phyloP scores from a whole-genome alignment of 2,329 filamentous ascomycete species.

The Coniosporium tulheliwenetii region DNA sequence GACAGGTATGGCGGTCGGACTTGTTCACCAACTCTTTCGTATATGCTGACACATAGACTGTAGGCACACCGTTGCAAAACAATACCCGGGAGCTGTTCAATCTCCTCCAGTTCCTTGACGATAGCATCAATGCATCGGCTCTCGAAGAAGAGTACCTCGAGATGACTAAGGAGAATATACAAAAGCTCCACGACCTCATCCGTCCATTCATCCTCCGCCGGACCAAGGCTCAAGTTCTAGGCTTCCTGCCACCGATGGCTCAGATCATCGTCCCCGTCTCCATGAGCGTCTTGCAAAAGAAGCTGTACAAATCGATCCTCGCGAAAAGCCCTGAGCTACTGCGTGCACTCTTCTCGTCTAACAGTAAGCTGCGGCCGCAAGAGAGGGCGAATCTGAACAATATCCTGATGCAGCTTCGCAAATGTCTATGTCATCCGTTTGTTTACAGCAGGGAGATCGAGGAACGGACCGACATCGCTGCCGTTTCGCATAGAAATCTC shows the following conservation, averaged over 20 bases:
- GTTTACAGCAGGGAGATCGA: slow-evolving; percentile 85
- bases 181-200: slow-evolving; percentile 68
- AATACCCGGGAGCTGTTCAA: slow-evolving; percentile 93
- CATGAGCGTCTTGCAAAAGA: slow-evolving; percentile 88
- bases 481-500: slow-evolving; percentile 59
- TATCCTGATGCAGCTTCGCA: slow-evolving; percentile 86
- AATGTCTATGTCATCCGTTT: slow-evolving; percentile 91
- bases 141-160: slow-evolving; percentile 63
- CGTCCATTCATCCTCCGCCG: slow-evolving; percentile 56
- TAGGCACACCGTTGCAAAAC: slow-evolving; percentile 76
- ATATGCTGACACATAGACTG: slow-evolving; percentile 6
- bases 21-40: not conserved
- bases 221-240: slow-evolving; percentile 81
- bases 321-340: slow-evolving; percentile 82
- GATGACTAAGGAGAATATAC: slow-evolving; percentile 71
- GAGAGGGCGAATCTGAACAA: slow-evolving; percentile 81
- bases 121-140: slow-evolving; percentile 48
- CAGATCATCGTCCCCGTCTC: slow-evolving; percentile 94
- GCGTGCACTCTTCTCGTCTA: slow-evolving; percentile 63
- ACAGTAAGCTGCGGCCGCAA: slow-evolving; percentile 43
- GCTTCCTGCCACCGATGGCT: slow-evolving; percentile 81
- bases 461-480: slow-evolving; percentile 50
- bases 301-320: slow-evolving; percentile 84
- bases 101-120: slow-evolving; percentile 84
- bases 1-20: slow-evolving; percentile 35